Evolutionary conservation across 2,329 filamentous ascomycete species (phyloP).

Genomic region (Neurospora sp.): DNA sequence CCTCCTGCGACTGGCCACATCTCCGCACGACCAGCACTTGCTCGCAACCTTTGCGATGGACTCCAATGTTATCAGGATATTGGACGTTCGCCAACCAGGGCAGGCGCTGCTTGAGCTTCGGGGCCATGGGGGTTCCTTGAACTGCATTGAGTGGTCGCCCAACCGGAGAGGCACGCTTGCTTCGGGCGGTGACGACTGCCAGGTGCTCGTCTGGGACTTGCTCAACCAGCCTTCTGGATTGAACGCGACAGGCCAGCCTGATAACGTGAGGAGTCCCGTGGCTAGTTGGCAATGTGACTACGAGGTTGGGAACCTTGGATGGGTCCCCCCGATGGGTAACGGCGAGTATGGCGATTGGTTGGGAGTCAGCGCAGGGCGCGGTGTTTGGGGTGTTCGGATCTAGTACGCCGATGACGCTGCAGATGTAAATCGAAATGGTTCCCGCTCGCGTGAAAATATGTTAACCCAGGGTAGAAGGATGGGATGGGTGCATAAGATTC

Average conservation of each 20-base stretch:
- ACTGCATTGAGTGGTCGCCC: conserved; percentile 94
- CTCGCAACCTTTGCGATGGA: conserved; percentile 96
- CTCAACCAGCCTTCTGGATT: conserved; percentile 51
- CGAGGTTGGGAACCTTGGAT: conserved; percentile 75
- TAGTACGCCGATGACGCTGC: neutral
- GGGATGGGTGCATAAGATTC: neutral
- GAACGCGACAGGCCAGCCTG: conserved; percentile 40
- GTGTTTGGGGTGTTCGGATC: conserved; percentile 61
- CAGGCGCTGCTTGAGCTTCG: conserved; percentile 89
- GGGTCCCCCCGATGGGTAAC: conserved; percentile 64
- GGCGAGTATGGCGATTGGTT: conserved; percentile 72
- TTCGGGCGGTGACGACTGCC: conserved; percentile 82
- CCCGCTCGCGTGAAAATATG: neutral
- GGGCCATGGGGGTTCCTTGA: conserved; percentile 75
- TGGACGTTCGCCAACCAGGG: conserved; percentile 91
- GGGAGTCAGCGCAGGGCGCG: conserved; percentile 69
- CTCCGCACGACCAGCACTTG: conserved; percentile 88
- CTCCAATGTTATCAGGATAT: conserved; percentile 82
- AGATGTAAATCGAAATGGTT: neutral
- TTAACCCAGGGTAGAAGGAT: neutral
- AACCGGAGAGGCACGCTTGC: conserved; percentile 77
- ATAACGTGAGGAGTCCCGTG: conserved; percentile 56
- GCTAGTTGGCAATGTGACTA: conserved; percentile 80
- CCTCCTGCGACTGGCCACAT: conserved; percentile 72
- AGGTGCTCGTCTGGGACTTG: conserved; percentile 90